Conservation (phyloP, 1,284 basidiomycete species). For the Moesziomyces sp. region DNA sequence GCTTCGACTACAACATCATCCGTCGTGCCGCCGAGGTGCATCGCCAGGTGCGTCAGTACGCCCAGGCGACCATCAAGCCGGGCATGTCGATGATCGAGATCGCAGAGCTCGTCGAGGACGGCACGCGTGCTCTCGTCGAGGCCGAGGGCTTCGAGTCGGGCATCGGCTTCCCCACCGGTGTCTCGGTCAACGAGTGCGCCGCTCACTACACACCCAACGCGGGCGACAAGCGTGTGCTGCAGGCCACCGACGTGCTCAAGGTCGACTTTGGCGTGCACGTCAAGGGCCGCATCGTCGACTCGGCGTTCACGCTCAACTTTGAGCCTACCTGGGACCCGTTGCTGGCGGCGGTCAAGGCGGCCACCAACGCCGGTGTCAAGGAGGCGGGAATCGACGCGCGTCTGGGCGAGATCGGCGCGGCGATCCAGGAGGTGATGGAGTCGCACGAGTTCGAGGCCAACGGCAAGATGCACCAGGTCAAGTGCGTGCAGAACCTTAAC, state of each 20-base stretch:
- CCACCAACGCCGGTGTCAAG: constrained; percentile 85
- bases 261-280: constrained; percentile 98
- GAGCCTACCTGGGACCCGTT: constrained; percentile 90
- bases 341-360: constrained; percentile 89
- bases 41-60: constrained; percentile 82
- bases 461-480: constrained; percentile 79
- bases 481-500: constrained; percentile 66
- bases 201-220: constrained; percentile 98
- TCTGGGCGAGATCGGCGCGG: constrained; percentile 89
- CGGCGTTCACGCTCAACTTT: constrained; percentile 91
- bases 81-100: constrained; percentile 97
- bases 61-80: constrained; percentile 84
- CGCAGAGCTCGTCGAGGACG: constrained; percentile 89
- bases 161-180: constrained; percentile 95
- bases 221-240: constrained; percentile 88
- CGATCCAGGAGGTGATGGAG: constrained; percentile 99
- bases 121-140: constrained; percentile 81
- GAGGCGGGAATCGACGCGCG: constrained; percentile 91
- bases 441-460: constrained; percentile 94
- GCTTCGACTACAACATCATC: constrained; percentile 81
- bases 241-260: constrained; percentile 88
- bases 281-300: constrained; percentile 91
- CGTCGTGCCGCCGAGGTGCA: constrained; percentile 95
- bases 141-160: constrained; percentile 81
- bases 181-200: constrained; percentile 92